A percentile compares a stretch with the other conserved stretches of the same genome.
Evolutionary conservation across 2,329 filamentous ascomycete genomes (phyloP).

Genomic region (Blastomyces silverae): DNA sequence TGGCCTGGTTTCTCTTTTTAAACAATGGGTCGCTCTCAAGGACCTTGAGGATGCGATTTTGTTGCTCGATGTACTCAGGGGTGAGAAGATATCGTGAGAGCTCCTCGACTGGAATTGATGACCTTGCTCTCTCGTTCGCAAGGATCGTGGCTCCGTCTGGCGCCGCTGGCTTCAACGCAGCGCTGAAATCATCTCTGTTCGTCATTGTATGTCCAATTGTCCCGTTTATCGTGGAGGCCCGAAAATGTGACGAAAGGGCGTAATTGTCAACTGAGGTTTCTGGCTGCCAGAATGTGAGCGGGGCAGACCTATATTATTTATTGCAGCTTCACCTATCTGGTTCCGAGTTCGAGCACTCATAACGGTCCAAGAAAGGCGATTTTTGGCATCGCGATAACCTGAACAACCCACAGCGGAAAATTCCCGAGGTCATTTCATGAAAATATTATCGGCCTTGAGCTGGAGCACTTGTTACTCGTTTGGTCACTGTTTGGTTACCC

Average conservation of each 20-base stretch:
- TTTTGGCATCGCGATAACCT: background rate
- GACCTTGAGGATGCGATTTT: constrained; percentile 42
- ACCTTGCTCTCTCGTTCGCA: constrained; percentile 41
- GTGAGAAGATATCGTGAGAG: constrained; percentile 44
- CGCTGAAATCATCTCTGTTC: constrained; percentile 42
- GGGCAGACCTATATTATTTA: background rate
- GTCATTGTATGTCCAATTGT: constrained; percentile 6
- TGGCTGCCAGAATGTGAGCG: background rate
- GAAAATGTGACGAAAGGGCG: background rate
- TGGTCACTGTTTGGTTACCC: background rate
- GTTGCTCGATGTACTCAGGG: constrained; percentile 45
- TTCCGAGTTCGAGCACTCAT: background rate
- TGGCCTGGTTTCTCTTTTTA: constrained; percentile 46
- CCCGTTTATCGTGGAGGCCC: background rate
- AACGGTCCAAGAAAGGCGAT: background rate
- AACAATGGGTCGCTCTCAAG: constrained; percentile 46
- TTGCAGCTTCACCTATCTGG: background rate
- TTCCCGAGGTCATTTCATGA: constrained; percentile 4
- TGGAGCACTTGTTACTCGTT: background rate
- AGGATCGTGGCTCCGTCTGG: constrained; percentile 44
- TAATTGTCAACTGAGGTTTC: background rate
- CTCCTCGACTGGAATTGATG: constrained; percentile 40
- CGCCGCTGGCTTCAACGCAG: constrained; percentile 43
- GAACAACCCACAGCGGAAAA: constrained; percentile 1
- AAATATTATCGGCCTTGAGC: background rate